A percentile compares a stretch with the other conserved stretches of the same genome.
phyloP scores from a whole-genome alignment of 495 filamentous ascomycete genomes.

The Parathielavia appendiculata region DNA sequence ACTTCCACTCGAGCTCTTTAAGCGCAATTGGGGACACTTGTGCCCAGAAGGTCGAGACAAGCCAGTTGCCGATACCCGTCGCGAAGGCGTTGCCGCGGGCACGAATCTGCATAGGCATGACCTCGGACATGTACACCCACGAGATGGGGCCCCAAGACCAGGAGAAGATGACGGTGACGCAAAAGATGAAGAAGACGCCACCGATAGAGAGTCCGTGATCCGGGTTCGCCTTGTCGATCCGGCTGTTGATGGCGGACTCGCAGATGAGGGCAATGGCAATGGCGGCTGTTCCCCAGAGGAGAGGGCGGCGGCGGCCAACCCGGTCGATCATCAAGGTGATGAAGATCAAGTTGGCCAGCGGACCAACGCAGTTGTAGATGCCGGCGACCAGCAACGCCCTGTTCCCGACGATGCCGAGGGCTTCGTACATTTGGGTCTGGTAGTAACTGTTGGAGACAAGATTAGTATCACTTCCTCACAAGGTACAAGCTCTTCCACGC shows the following conservation, averaged over 20 bases:
- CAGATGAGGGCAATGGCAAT: conserved; percentile 43
- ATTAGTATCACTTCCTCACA: background rate
- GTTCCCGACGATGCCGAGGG: conserved; percentile 50
- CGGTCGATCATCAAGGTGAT: conserved; percentile 48
- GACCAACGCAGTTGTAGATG: conserved; percentile 57
- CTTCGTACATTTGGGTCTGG: conserved; percentile 55
- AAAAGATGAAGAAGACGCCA: conserved; percentile 49
- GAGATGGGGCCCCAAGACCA: conserved; percentile 44
- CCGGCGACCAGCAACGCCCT: conserved; percentile 51
- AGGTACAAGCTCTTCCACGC: background rate
- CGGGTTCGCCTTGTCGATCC: conserved; percentile 34
- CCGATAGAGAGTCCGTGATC: conserved; percentile 37
- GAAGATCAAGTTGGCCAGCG: conserved; percentile 33
- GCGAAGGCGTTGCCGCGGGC: conserved; percentile 46
- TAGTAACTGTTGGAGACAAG: conserved; percentile 34
- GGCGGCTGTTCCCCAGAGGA: conserved; percentile 38
- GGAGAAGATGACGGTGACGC: conserved; percentile 45
- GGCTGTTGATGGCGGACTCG: conserved; percentile 40
- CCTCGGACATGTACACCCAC: conserved; percentile 49
- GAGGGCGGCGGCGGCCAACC: conserved; percentile 43
- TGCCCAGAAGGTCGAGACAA: conserved; percentile 46
- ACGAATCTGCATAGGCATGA: conserved; percentile 50
- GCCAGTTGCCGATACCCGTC: conserved; percentile 47
- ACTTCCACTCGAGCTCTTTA: conserved; percentile 41
- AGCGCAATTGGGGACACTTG: conserved; percentile 49